phyloP scores from a whole-genome alignment of 2,329 filamentous ascomycete species.

The Berkeleyomyces rouxiae region DNA sequence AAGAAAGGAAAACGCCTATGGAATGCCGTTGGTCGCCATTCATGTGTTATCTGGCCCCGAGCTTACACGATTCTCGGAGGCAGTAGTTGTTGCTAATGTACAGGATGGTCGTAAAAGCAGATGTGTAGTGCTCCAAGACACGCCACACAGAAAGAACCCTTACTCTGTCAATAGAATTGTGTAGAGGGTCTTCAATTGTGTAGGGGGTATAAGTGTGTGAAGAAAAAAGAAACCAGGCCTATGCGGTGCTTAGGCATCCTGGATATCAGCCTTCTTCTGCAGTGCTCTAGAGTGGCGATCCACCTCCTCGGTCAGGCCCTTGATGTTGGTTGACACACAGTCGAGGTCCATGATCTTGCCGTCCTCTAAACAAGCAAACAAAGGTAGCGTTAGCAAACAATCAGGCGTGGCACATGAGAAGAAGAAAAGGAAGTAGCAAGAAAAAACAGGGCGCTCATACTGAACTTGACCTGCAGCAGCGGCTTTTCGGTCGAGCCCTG shows the following conservation, averaged over 20 bases:
- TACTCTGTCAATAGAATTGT: no score
- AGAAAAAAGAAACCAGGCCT: background rate
- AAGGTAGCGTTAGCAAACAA: background rate
- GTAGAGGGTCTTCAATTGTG: no score
- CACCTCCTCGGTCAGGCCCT: constrained; percentile 73
- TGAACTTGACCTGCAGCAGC: constrained; percentile 67
- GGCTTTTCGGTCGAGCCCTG: constrained; percentile 51
- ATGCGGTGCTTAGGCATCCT: constrained; percentile 22
- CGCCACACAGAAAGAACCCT: no score
- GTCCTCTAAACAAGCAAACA: constrained; percentile 46
- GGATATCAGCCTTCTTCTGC: constrained; percentile 67
- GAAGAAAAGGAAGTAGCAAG: constrained; percentile 1
- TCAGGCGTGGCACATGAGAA: background rate
- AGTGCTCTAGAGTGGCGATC: constrained; percentile 74
- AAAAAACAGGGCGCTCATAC: constrained; percentile 30
- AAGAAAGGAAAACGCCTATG: background rate
- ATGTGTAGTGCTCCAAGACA: background rate
- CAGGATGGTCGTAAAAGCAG: background rate
- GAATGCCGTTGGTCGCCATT: background rate
- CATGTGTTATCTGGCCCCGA: background rate
- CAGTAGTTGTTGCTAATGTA: background rate
- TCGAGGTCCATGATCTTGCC: constrained; percentile 80
- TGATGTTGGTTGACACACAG: constrained; percentile 65
- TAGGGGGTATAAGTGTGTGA: background rate
- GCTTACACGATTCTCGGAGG: background rate